Percentiles rank a stretch among this genome's conserved stretches.
Evolutionary conservation across 108 stramenopile genomes (phyloP).

Genomic region (Fistulifera solaris): DNA sequence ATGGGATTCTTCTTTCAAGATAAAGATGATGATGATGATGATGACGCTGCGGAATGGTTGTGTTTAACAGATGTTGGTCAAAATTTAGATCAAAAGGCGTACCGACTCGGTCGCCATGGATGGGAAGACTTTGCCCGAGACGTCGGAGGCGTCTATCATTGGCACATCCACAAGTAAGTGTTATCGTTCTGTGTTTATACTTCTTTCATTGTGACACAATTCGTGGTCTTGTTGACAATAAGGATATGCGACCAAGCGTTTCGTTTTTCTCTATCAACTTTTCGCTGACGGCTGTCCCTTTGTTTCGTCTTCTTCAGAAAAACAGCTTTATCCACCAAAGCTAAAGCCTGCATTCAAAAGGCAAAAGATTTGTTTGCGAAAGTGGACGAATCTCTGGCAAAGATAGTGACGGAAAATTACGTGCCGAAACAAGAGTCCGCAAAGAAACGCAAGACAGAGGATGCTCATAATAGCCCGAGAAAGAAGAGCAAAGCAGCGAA

Average conservation of each 20-base stretch:
- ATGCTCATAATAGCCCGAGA: conserved; percentile 10
- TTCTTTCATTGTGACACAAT: too few species aligned
- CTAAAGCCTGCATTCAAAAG: conserved; percentile 45
- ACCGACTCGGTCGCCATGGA: conserved; percentile 54
- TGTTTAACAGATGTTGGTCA: conserved; percentile 47
- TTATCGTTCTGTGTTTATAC: too few species aligned
- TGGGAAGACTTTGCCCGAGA: conserved; percentile 79
- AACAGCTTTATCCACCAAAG: conserved; percentile 50
- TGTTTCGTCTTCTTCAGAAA: conserved; percentile 49
- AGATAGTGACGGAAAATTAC: conserved; percentile 35
- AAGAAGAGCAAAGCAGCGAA: neutral
- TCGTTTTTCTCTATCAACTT: conserved; percentile 1
- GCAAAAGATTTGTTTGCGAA: conserved; percentile 49
- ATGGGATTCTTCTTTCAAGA: conserved; percentile 51
- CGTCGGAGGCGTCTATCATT: conserved; percentile 73
- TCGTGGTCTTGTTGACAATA: too few species aligned
- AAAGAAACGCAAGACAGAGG: conserved; percentile 33
- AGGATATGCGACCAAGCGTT: too few species aligned
- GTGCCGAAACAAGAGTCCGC: conserved; percentile 1
- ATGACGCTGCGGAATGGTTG: neutral
- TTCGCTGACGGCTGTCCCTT: too few species aligned
- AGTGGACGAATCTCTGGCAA: conserved; percentile 52
- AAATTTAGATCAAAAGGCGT: conserved; percentile 57
- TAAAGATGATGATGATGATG: conserved; percentile 8
- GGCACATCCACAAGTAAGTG: conserved; percentile 61